These are phyloP conservation scores for Kodamaea alishanica DNA, from an alignment of 1,139 yeast genomes.

Conservation along the genomic window DNA sequence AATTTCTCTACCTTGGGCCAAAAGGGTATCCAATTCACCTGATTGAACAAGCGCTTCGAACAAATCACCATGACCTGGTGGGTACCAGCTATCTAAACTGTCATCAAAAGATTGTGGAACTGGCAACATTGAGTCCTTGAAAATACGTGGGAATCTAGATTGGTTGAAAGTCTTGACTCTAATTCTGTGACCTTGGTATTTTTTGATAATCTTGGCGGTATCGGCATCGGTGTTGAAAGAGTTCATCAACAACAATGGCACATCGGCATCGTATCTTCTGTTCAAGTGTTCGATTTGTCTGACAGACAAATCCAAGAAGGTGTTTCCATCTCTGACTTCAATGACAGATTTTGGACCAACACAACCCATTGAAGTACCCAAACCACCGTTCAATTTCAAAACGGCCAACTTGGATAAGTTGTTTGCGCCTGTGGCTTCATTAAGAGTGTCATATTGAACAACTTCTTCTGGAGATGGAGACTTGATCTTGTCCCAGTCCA, in stretches of 20 bases:
- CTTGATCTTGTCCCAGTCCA: constrained; percentile 94
- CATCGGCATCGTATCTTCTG: constrained; percentile 87
- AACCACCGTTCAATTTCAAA: constrained; percentile 93
- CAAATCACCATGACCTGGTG: constrained; percentile 98
- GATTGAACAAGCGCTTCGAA: constrained; percentile 86
- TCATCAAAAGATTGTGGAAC: constrained; percentile 80
- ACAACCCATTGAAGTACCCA: constrained; percentile 99
- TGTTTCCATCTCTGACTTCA: constrained; percentile 97
- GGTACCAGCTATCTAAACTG: constrained; percentile 87
- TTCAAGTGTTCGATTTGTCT: constrained; percentile 96
- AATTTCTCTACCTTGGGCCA: constrained; percentile 92
- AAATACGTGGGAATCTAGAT: constrained; percentile 93
- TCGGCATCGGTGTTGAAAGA: constrained; percentile 97
- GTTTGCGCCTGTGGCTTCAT: constrained; percentile 27
- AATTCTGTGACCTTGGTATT: constrained; percentile 95
- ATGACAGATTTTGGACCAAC: constrained; percentile 98
- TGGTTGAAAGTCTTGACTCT: constrained; percentile 95
- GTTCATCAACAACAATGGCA: constrained; percentile 94
- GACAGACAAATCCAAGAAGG: constrained; percentile 90
- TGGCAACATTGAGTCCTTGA: constrained; percentile 89
- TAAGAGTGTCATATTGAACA: constrained; percentile 63
- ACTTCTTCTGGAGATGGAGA: constrained; percentile 89
- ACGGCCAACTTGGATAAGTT: constrained; percentile 87
- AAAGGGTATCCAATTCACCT: constrained; percentile 86
- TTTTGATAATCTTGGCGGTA: constrained; percentile 91